A percentile compares a stretch with the other conserved stretches of the same genome.
Conservation (phyloP, 352 stramenopile genomes). For the Globisporangium paroecandrum region DNA sequence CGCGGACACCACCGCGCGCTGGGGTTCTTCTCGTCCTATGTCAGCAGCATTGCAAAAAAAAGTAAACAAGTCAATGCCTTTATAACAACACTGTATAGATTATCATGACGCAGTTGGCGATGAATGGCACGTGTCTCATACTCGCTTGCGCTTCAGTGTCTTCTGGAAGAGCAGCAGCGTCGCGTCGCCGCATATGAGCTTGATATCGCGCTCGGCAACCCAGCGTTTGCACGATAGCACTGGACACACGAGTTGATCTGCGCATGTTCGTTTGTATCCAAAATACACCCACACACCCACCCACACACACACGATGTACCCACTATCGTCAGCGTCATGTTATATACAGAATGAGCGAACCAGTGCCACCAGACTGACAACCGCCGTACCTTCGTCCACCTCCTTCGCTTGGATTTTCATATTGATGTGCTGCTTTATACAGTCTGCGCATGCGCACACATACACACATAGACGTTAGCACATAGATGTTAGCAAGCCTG, state of each 20-base stretch:
- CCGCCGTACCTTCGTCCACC: constrained; percentile 53
- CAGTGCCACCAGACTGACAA: neutral
- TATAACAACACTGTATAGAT: neutral
- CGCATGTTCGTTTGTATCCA: neutral
- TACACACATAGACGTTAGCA: neutral
- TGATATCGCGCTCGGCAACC: constrained; percentile 37
- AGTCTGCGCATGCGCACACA: constrained; percentile 23
- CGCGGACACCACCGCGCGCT: constrained; percentile 64
- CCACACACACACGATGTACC: neutral
- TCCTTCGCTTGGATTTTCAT: constrained; percentile 58
- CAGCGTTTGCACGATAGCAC: constrained; percentile 44
- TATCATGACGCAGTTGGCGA: neutral
- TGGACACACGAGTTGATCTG: constrained; percentile 68
- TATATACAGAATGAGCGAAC: neutral
- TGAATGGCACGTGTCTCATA: neutral
- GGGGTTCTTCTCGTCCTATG: constrained; percentile 73
- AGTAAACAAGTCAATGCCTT: neutral
- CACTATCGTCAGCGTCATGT: neutral
- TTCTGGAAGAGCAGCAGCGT: neutral
- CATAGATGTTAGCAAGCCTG: neutral
- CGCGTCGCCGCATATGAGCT: constrained; percentile 23
- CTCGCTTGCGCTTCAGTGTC: neutral
- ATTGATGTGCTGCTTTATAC: constrained; percentile 45
- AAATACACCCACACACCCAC: neutral
- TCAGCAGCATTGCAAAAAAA: neutral